Evolutionary conservation across 2,329 filamentous ascomycete species (phyloP).

Genomic region (Fusarium praegraminearum): DNA sequence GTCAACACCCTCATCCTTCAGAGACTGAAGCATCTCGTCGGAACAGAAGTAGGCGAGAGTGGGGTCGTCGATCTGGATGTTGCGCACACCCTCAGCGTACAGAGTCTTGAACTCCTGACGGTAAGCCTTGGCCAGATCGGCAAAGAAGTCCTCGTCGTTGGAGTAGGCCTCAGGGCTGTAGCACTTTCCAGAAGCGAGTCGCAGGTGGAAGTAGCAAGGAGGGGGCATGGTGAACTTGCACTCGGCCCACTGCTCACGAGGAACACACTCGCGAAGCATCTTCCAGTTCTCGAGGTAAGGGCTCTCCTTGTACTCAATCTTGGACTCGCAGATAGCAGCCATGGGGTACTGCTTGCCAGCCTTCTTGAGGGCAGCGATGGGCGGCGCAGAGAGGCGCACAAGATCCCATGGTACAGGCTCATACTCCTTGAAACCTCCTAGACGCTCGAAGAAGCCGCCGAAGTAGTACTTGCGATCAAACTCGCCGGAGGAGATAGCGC

Average conservation of each 20-base stretch:
- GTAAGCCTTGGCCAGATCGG: constrained; percentile 67
- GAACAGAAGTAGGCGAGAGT: constrained; percentile 76
- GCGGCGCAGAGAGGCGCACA: constrained; percentile 54
- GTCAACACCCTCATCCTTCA: constrained; percentile 67
- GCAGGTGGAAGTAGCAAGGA: constrained; percentile 74
- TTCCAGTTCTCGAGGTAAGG: constrained; percentile 60
- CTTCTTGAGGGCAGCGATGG: constrained; percentile 55
- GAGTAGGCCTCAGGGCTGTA: constrained; percentile 65
- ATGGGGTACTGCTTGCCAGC: constrained; percentile 55
- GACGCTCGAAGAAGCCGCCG: constrained; percentile 62
- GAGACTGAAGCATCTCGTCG: constrained; percentile 72
- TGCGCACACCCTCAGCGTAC: constrained; percentile 66
- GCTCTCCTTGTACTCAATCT: constrained; percentile 57
- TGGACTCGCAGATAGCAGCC: constrained; percentile 57
- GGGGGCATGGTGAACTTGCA: constrained; percentile 77
- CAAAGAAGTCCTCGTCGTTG: constrained; percentile 67
- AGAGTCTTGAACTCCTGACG: constrained; percentile 66
- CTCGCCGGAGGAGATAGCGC: constrained; percentile 76
- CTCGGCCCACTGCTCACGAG: constrained; percentile 69
- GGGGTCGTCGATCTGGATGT: constrained; percentile 72
- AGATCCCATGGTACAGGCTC: constrained; percentile 56
- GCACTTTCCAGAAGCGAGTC: constrained; percentile 63
- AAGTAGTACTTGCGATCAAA: constrained; percentile 68
- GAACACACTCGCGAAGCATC: constrained; percentile 58
- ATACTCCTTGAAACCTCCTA: constrained; percentile 55